These are phyloP conservation scores for Syncephalis plumigaleata DNA, from an alignment of 371 early-diverging fungal genomes.

Conservation along the genomic window DNA sequence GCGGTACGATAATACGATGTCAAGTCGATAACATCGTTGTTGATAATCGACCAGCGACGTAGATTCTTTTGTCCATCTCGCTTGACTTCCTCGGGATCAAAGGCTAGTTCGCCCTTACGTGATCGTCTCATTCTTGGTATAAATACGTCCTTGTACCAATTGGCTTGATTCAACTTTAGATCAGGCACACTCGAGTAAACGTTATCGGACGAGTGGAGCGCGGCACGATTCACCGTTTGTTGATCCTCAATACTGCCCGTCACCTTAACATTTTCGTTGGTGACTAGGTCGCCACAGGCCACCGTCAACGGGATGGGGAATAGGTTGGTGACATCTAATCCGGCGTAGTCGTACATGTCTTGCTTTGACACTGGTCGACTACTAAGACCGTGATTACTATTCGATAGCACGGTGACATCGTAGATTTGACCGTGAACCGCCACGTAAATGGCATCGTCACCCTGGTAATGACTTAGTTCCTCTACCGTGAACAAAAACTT, in stretches of 20 bases:
- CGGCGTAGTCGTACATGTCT: constrained; percentile 37
- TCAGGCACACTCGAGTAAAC: no score
- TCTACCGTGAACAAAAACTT: constrained; percentile 18
- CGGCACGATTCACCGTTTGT: neutral
- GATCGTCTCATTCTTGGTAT: constrained; percentile 19
- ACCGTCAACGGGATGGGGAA: constrained; percentile 51
- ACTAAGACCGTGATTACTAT: constrained; percentile 17
- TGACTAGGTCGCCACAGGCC: constrained; percentile 30
- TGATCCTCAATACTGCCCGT: constrained; percentile 17
- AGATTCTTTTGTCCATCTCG: constrained; percentile 23
- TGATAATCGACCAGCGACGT: constrained; percentile 36
- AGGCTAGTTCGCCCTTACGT: constrained; percentile 45
- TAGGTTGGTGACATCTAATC: constrained; percentile 42
- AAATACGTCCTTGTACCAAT: constrained; percentile 7
- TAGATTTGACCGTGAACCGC: constrained; percentile 36
- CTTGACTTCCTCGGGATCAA: constrained; percentile 17
- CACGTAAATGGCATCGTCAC: constrained; percentile 13
- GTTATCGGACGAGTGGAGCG: neutral
- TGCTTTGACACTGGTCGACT: neutral
- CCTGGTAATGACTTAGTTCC: constrained; percentile 20
- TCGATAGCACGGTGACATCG: constrained; percentile 31
- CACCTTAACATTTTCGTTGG: constrained; percentile 14
- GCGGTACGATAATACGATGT: constrained; percentile 19
- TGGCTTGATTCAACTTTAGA: neutral
- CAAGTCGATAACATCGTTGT: constrained; percentile 41